These are phyloP conservation scores for Saprolegnia parasitica DNA, from an alignment of 352 stramenopile genomes.

Conservation along the genomic window DNA sequence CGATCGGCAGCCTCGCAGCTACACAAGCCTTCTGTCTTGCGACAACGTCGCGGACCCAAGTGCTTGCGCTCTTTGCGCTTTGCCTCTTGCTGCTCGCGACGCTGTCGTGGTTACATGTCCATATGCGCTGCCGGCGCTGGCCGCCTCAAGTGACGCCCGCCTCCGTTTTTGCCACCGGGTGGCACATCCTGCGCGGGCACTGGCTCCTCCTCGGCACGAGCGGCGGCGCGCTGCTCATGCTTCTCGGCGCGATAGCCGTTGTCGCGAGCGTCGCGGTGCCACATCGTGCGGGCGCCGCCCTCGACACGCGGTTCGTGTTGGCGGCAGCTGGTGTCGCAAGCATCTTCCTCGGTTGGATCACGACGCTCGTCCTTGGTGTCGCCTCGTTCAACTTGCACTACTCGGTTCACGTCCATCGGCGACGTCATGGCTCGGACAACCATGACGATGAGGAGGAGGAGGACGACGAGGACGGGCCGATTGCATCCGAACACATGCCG, in stretches of 20 bases:
- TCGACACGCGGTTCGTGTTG: not conserved
- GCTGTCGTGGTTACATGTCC: not conserved
- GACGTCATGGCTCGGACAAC: not conserved
- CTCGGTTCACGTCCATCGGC: not conserved
- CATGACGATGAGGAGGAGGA: not conserved
- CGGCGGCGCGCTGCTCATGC: not conserved
- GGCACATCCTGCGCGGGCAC: not conserved
- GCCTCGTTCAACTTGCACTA: not conserved
- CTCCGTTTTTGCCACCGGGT: not conserved
- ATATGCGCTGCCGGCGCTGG: not conserved
- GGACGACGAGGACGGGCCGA: not conserved
- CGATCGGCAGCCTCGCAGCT: not conserved
- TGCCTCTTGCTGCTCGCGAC: not conserved
- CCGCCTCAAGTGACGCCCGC: not conserved
- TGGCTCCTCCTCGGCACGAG: not conserved
- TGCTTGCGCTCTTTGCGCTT: not conserved
- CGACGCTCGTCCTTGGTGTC: constrained; percentile 7
- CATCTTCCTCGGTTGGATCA: constrained; percentile 9
- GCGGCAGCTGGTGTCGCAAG: not conserved
- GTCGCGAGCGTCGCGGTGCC: not conserved
- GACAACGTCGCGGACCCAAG: not conserved
- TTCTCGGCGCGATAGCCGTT: not conserved
- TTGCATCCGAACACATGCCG: not conserved
- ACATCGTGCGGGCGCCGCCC: not conserved
- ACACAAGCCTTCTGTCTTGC: not conserved